phyloP scores from a whole-genome alignment of 179 eudicot species.

The Beta corolliflora region DNA sequence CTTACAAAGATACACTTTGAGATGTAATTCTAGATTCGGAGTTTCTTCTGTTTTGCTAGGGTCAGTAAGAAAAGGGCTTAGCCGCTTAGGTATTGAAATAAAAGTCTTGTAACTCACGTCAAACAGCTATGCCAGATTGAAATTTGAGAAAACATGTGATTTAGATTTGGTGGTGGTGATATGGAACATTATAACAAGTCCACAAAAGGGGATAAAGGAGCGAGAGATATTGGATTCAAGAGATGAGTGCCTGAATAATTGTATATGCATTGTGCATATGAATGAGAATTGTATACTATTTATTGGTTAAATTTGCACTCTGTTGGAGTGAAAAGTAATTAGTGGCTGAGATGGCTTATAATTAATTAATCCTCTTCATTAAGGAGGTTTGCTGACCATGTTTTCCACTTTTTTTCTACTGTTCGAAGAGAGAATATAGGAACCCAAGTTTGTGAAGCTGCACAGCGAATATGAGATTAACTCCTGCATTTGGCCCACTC shows the following conservation, averaged over 20 bases:
- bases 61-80: background rate
- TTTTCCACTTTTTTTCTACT: background rate
- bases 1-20: background rate
- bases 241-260: background rate
- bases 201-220: background rate
- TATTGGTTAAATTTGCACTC: background rate
- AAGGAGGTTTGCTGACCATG: conserved; percentile 1
- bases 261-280: background rate
- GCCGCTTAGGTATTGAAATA: background rate
- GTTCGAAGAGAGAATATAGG: conserved; percentile 1
- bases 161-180: background rate
- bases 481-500: background rate
- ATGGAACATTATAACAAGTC: background rate
- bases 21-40: background rate
- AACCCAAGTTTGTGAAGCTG: conserved; percentile 13
- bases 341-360: background rate
- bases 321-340: background rate
- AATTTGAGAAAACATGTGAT: background rate
- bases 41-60: background rate
- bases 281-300: background rate
- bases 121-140: background rate
- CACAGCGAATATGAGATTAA: conserved; percentile 2
- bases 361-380: background rate
- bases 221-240: background rate
- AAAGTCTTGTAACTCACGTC: background rate